A percentile compares a stretch with the other conserved stretches of the same genome.
Conservation (phyloP, 108 stramenopile genomes). For the Epithemia pelagica region DNA sequence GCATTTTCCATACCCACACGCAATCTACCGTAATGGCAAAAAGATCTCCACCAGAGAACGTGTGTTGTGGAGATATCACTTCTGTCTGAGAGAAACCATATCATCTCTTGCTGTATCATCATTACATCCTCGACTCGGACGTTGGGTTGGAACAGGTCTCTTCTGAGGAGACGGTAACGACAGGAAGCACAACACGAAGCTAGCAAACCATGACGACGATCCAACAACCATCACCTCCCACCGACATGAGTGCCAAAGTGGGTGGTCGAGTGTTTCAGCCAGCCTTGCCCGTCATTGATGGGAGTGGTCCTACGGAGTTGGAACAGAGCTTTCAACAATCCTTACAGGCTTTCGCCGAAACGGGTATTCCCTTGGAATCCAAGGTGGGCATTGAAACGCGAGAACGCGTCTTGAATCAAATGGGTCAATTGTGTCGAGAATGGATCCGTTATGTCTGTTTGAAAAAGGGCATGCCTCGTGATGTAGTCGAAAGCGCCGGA, state of each 20-base stretch:
- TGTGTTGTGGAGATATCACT: no score
- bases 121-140: no score
- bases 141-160: no score
- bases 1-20: no score
- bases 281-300: slow-evolving; percentile 71
- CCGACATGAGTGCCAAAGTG: slow-evolving; percentile 42
- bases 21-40: no score
- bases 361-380: slow-evolving; percentile 68
- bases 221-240: neutral
- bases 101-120: no score
- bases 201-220: no score
- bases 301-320: slow-evolving; percentile 33
- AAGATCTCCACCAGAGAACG: no score
- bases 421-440: slow-evolving; percentile 56
- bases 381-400: slow-evolving; percentile 63
- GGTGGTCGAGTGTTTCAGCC: slow-evolving; percentile 72
- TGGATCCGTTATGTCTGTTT: slow-evolving; percentile 66
- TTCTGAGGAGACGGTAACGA: no score
- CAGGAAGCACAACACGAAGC: no score
- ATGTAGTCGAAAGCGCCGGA: slow-evolving; percentile 63
- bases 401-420: slow-evolving; percentile 70
- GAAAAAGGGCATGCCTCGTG: slow-evolving; percentile 43
- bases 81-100: no score
- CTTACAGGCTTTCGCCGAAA: slow-evolving; percentile 34
- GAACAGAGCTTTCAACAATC: slow-evolving; percentile 52